Evolutionary conservation across 1,139 yeast genomes (phyloP).

Genomic region (Geotrichum candidum): DNA sequence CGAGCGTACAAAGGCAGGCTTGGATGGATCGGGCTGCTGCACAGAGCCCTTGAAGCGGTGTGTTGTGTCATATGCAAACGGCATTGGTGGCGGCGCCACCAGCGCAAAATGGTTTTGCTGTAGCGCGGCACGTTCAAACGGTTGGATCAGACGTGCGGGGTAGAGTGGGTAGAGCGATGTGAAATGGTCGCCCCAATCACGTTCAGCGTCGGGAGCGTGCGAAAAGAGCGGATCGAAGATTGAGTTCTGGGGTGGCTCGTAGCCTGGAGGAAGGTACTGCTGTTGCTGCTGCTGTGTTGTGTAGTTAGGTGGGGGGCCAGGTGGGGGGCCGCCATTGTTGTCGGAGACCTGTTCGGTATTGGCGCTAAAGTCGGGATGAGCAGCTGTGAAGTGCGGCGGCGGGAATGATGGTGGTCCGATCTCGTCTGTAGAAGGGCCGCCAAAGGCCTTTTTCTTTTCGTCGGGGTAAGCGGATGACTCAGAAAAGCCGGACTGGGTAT

Average conservation of each 20-base stretch:
- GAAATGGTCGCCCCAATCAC: conserved; percentile 24
- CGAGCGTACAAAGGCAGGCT: conserved; percentile 21
- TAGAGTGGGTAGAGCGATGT: conserved; percentile 19
- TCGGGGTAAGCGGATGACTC: conserved; percentile 4
- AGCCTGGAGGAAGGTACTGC: conserved; percentile 14
- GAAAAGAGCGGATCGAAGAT: conserved; percentile 22
- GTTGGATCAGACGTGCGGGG: conserved; percentile 16
- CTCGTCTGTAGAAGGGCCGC: neutral
- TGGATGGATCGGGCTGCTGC: conserved; percentile 19
- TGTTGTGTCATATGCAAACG: conserved; percentile 16
- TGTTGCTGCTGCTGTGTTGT: conserved; percentile 2
- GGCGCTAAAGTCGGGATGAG: neutral
- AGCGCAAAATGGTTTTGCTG: conserved; percentile 14
- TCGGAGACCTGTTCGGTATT: neutral
- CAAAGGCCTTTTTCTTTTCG: neutral
- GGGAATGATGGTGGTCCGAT: conserved; percentile 12
- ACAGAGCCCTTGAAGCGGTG: conserved; percentile 25
- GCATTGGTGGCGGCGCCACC: conserved; percentile 22
- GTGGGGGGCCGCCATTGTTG: conserved; percentile 10
- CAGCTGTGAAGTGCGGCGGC: conserved; percentile 7
- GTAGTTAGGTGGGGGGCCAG: conserved; percentile 16
- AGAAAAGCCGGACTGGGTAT: neutral
- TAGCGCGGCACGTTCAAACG: conserved; percentile 12
- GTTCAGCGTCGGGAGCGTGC: conserved; percentile 24
- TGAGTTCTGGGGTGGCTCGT: conserved; percentile 20